Percentiles rank a stretch among this genome's conserved stretches.
Evolutionary conservation across 805 yeast species (phyloP).

Genomic region (Yamadazyma scolyti): DNA sequence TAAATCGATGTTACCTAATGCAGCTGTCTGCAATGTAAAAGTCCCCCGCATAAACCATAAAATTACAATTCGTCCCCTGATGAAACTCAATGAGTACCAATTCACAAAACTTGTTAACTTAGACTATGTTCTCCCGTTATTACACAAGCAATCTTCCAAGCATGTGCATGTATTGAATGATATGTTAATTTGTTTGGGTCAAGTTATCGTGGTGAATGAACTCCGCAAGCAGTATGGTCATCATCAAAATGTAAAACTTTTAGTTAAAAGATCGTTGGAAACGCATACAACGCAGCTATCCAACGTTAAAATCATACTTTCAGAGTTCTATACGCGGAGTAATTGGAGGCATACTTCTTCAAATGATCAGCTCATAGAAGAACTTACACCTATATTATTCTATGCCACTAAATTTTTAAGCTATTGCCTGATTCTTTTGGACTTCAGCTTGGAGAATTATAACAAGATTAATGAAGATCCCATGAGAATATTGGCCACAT

Average conservation of each 20-base stretch:
- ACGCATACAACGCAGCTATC: conserved; percentile 10
- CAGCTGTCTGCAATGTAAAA: not conserved
- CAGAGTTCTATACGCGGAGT: conserved; percentile 5
- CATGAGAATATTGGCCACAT: conserved; percentile 5
- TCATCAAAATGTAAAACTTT: conserved; percentile 3
- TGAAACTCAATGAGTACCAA: conserved; percentile 9
- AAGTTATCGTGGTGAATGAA: conserved; percentile 10
- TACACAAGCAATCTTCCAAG: conserved; percentile 4
- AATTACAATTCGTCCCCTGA: conserved; percentile 1
- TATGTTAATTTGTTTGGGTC: conserved; percentile 16
- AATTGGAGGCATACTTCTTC: not conserved
- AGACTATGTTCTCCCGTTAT: conserved; percentile 10
- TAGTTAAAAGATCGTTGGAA: conserved; percentile 13
- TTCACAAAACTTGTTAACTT: conserved; percentile 9
- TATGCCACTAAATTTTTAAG: conserved; percentile 11
- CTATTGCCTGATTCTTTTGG: conserved; percentile 10
- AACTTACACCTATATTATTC: conserved; percentile 14
- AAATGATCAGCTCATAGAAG: conserved; percentile 9
- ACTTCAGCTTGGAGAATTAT: conserved; percentile 12
- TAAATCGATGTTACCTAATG: not conserved
- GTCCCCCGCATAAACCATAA: conserved; percentile 1
- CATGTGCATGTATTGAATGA: conserved; percentile 9
- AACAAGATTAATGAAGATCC: conserved; percentile 8
- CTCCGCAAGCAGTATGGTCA: conserved; percentile 8
- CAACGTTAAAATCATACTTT: conserved; percentile 4